Base-by-base conservation (phyloP, 139 green algal genomes). In the Tetraselmis chui region DNA sequence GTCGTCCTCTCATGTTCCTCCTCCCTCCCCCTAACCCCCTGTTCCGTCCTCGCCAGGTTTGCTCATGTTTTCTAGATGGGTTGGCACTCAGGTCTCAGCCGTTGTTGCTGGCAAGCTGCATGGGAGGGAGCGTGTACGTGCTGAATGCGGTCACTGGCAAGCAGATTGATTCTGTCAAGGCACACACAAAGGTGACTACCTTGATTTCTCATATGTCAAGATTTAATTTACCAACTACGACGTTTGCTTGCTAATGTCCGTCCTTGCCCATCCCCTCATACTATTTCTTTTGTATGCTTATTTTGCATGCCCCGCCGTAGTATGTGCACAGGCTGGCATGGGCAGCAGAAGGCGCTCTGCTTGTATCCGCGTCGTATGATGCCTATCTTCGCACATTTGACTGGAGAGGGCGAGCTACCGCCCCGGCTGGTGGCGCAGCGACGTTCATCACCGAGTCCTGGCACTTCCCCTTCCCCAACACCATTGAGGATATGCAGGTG, bases 61-160 rank as follows among this genome's bases (percentile, higher is more conserved):
- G 1, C 30, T 29, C n/a, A n/a, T n/a, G n/a, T n/a, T n/a, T n/a
- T n/a, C n/a, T n/a, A n/a, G n/a, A n/a, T n/a, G n/a, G n/a, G n/a
- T n/a, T n/a, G n/a, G n/a, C 59, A 1, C 29, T 32, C 28, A 30
- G 45, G 28, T 28, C 31, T 23, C 28, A 27, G 30, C 28, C 79
- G 27, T 32, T 81, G 26, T 32, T 91, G 74, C 74, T 87, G 0
- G 86, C 83, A 0, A 87, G 87, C 25, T 84, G 77, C 77, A 93
- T 93, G 90, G 90, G 91, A 59, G 90, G 90, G 76, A 83, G 74
- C 28, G 84, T 93, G 0, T 76, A 75, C 18, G 1, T 93, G n/a
- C 75, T 91, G 30, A 30, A 87, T 28, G 79, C 67, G 0, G 30
- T 22, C 23, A 83, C 58, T 0, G 83, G 82, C 5, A 2, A 23